Evolutionary conservation across 2,329 filamentous ascomycete genomes (phyloP).

Genomic region (Penicillium sp.): DNA sequence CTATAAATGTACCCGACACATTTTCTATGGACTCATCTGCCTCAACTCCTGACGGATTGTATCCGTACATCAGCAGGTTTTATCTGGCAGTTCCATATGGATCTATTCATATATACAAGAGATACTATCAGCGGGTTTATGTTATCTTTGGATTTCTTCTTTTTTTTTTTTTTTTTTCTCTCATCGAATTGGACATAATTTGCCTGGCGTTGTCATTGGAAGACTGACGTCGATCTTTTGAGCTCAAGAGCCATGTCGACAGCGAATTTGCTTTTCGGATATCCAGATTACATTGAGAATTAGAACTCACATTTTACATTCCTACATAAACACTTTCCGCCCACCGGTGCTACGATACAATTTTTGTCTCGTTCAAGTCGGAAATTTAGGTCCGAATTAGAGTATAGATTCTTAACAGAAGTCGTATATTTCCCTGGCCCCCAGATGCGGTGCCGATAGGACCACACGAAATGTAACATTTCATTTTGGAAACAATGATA

Average conservation of each 20-base stretch:
- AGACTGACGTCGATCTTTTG: not conserved
- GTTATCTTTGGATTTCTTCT: not conserved
- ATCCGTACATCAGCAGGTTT: not conserved
- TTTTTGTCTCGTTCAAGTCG: too few species aligned
- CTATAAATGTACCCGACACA: slow-evolving; percentile 2
- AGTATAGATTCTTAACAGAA: too few species aligned
- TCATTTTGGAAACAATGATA: too few species aligned
- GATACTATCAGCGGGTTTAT: slow-evolving; percentile 1
- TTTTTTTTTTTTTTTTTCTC: not conserved
- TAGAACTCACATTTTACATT: not conserved
- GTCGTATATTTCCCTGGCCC: too few species aligned
- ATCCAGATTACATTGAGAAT: not conserved
- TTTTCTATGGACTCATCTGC: not conserved
- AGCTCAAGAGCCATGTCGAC: not conserved
- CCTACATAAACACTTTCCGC: not conserved
- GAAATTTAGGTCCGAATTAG: too few species aligned
- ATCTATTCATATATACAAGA: not conserved
- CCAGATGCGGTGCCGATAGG: too few species aligned
- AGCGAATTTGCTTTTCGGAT: not conserved
- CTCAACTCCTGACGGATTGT: not conserved
- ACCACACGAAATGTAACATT: too few species aligned
- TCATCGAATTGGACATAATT: not conserved
- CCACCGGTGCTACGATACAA: too few species aligned
- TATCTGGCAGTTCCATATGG: not conserved
- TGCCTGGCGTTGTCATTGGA: not conserved